Evolutionary conservation across 1,284 basidiomycete genomes (phyloP), one percentile per base, ranked within the genome.

Genomic region (Ceratobasidium theobromae): DNA sequence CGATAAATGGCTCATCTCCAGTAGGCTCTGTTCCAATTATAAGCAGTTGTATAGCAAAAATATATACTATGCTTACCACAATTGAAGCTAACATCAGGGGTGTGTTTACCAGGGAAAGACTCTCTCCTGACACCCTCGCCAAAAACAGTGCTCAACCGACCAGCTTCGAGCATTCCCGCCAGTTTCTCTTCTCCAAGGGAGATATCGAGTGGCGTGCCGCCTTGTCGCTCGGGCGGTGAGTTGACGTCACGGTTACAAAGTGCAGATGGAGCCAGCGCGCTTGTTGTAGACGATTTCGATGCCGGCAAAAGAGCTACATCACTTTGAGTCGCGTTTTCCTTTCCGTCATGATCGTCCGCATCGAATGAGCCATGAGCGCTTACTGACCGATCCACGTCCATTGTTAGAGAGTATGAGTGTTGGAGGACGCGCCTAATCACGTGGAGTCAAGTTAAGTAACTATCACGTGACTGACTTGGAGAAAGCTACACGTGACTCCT

Each of bases 51-150:
- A 14, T 45, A 11, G 57, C 45, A 23, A 5, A 5, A 6, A 32
- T 8, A 27, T 4, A 21, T 25, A 25, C 18, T 25, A 4, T 9
- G 49, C 57, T 28, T 9, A 60, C 57, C 57, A 38, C 30, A 23
- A 23, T 60, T 60, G 25, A 60, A 49, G 16, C 57, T 60, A 21
- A 60, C 16, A 35, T 60, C 57, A 8, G 45, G 43, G 9, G 32
- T 21, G 16, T 60, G 40, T 23, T 48, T 48, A 25, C 57, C 45
- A 4, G 57, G 57, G 21, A 60, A 60, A 4, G 57, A 60, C 23
- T 60, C 57, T 49, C 57, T 49, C 57, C 57, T 60, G 27, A 60
- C 41, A 11, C 57, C 57, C 18, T 32, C 57, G 23, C 18, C 57
- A 38, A 60, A 60, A 27, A 32, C 43, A 18, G 18, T 32, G n/a